Evolutionary conservation across 106 monocot genomes (phyloP).

Genomic region (Dendrobium nobile): DNA sequence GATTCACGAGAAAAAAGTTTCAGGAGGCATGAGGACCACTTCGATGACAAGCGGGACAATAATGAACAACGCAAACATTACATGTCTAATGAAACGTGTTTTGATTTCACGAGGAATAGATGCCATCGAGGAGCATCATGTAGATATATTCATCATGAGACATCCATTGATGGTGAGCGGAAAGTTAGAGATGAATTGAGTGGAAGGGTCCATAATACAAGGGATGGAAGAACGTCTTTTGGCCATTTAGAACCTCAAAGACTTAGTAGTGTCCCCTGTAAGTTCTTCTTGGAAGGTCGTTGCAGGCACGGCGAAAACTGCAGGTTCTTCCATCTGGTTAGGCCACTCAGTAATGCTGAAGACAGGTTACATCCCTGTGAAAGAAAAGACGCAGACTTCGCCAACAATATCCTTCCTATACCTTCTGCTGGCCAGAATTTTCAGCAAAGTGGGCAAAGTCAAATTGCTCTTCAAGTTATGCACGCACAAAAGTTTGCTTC

Average conservation of each 20-base stretch:
- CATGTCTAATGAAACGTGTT: constrained; percentile 28
- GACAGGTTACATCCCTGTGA: constrained; percentile 4
- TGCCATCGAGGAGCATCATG: constrained; percentile 65
- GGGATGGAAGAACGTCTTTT: constrained; percentile 24
- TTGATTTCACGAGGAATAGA: constrained; percentile 54
- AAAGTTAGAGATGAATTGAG: constrained; percentile 22
- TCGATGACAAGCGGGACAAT: constrained; percentile 22
- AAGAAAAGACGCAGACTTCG: neutral
- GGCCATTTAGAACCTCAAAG: constrained; percentile 20
- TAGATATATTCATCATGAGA: constrained; percentile 48
- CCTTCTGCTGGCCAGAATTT: constrained; percentile 7
- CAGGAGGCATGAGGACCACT: constrained; percentile 18
- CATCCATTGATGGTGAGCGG: constrained; percentile 36
- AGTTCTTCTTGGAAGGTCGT: constrained; percentile 64
- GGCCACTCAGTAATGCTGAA: constrained; percentile 11
- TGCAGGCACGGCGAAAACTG: constrained; percentile 60
- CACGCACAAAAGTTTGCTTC: constrained; percentile 15
- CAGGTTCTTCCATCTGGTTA: constrained; percentile 50
- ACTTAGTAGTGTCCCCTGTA: constrained; percentile 41
- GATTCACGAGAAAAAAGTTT: constrained; percentile 27
- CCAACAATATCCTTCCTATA: neutral
- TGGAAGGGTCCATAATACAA: constrained; percentile 24
- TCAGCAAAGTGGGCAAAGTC: constrained; percentile 17
- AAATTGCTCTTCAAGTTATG: constrained; percentile 7
- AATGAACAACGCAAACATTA: constrained; percentile 16